Evolutionary conservation across 257 asterid species (phyloP).

Genomic region (Nicotiana knightiana): DNA sequence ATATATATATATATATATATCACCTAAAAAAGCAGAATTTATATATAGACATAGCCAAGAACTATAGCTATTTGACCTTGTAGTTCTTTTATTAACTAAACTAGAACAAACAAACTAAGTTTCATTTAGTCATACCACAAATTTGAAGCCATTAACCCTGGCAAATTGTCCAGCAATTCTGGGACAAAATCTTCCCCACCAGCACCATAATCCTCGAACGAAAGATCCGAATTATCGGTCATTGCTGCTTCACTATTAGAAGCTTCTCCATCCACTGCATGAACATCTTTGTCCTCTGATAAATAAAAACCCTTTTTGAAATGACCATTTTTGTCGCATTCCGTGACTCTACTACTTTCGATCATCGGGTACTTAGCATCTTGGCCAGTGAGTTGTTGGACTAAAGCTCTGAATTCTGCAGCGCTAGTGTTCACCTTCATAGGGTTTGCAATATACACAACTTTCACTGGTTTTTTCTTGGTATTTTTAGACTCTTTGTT

Average conservation of each 20-base stretch:
- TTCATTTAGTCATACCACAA: slow-evolving; percentile 8
- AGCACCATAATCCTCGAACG: slow-evolving; percentile 2
- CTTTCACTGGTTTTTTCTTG: slow-evolving; percentile 46
- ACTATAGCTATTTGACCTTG: no score
- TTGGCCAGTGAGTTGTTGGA: slow-evolving; percentile 77
- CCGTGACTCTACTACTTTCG: not conserved
- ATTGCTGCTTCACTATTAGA: not conserved
- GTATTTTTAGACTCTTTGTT: slow-evolving; percentile 26
- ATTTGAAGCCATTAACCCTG: not conserved
- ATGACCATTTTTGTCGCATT: not conserved
- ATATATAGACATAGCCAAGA: no score
- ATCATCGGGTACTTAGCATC: slow-evolving; percentile 28
- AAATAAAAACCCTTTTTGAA: not conserved
- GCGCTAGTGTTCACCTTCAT: slow-evolving; percentile 61
- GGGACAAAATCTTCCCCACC: slow-evolving; percentile 6
- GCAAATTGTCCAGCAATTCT: slow-evolving; percentile 7
- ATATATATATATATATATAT: not conserved
- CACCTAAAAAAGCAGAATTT: not conserved
- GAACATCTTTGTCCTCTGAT: no score
- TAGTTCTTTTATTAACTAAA: not conserved
- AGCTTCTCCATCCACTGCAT: not conserved
- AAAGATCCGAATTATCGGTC: slow-evolving; percentile 11
- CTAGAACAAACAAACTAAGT: not conserved
- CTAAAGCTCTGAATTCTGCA: slow-evolving; percentile 57
- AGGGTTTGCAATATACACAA: slow-evolving; percentile 74